These are phyloP conservation scores for Allodekkera sacchari DNA, from an alignment of 805 yeast genomes.

Conservation along the genomic window DNA sequence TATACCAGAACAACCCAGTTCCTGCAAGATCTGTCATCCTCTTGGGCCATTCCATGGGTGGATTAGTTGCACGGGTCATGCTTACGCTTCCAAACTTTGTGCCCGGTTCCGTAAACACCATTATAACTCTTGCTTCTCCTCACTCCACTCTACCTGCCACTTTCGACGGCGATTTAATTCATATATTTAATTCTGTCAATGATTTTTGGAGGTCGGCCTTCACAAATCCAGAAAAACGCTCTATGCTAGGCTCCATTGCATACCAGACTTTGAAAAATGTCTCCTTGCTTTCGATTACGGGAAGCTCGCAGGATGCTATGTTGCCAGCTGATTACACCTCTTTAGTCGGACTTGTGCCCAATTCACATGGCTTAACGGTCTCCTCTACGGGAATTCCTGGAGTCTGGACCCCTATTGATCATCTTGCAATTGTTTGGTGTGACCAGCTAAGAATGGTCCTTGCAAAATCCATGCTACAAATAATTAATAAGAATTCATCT, in stretches of 20 bases:
- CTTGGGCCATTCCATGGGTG: constrained; percentile 96
- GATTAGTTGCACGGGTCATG: constrained; percentile 83
- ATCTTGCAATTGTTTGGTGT: constrained; percentile 95
- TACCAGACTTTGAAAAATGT: constrained; percentile 43
- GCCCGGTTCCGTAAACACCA: constrained; percentile 68
- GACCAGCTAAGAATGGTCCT: constrained; percentile 67
- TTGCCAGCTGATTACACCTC: constrained; percentile 89
- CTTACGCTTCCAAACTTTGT: constrained; percentile 70
- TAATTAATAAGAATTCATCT: constrained; percentile 42
- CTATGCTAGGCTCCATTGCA: constrained; percentile 25
- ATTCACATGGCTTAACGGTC: constrained; percentile 69
- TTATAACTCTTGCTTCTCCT: constrained; percentile 82
- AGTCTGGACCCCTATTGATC: constrained; percentile 94
- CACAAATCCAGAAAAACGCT: constrained; percentile 12
- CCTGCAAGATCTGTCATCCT: constrained; percentile 56
- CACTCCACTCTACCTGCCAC: constrained; percentile 90
- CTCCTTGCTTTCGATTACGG: constrained; percentile 77
- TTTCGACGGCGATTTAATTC: constrained; percentile 80
- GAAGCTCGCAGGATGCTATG: constrained; percentile 71
- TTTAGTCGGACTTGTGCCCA: constrained; percentile 62
- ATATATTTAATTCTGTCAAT: constrained; percentile 66
- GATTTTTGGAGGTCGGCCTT: constrained; percentile 72
- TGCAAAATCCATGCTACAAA: constrained; percentile 49
- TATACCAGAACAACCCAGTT: constrained; percentile 37
- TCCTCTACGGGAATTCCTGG: constrained; percentile 80